Evolutionary conservation across 2,329 filamentous ascomycete species (phyloP).

Genomic region (Tympanopsis confertula): DNA sequence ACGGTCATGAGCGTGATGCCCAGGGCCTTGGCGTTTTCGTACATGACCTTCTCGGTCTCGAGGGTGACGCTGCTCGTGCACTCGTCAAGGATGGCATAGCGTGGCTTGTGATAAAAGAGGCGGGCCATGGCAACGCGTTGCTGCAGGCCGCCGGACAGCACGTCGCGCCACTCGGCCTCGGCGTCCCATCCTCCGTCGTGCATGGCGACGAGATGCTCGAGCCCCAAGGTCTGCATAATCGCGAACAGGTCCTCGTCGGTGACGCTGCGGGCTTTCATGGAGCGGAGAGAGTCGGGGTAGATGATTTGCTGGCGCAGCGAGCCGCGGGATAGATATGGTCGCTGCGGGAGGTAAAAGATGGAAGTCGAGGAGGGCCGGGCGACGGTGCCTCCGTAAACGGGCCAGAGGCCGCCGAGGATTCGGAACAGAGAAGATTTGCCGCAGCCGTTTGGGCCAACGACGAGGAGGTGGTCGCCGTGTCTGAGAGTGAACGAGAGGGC

Average conservation of each 20-base stretch:
- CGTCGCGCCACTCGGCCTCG: constrained; percentile 92
- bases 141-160: constrained; percentile 82
- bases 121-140: constrained; percentile 95
- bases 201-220: constrained; percentile 68
- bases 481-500: constrained; percentile 78
- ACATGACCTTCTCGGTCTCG: constrained; percentile 92
- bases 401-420: constrained; percentile 92
- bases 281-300: constrained; percentile 79
- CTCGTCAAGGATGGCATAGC: constrained; percentile 92
- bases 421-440: constrained; percentile 94
- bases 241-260: constrained; percentile 70
- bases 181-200: constrained; percentile 77
- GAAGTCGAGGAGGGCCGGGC: constrained; percentile 77
- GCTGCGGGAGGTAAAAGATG: constrained; percentile 85
- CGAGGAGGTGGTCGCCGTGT: constrained; percentile 80
- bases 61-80: constrained; percentile 92
- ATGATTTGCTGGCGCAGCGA: constrained; percentile 94
- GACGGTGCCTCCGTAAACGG: constrained; percentile 89
- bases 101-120: constrained; percentile 64
- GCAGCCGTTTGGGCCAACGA: constrained; percentile 93
- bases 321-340: constrained; percentile 83
- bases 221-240: constrained; percentile 69
- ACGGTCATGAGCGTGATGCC: constrained; percentile 97
- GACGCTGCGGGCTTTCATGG: constrained; percentile 75
- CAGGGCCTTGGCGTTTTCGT: constrained; percentile 83